phyloP scores from a whole-genome alignment of 2,329 filamentous ascomycete genomes.

The Zasmidium angulare region DNA sequence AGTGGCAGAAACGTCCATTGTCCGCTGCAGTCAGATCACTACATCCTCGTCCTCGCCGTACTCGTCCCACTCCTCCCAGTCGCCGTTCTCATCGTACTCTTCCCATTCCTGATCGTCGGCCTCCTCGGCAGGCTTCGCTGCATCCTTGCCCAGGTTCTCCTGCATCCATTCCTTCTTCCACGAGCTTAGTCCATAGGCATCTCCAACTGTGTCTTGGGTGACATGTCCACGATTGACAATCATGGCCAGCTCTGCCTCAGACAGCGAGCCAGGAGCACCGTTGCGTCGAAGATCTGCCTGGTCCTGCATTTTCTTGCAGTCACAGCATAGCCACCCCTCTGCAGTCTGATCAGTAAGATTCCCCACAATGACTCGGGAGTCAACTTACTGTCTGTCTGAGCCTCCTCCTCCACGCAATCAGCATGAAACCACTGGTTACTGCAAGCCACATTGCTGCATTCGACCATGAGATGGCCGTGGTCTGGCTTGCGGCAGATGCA shows the following conservation, averaged over 20 bases:
- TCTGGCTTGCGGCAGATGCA: neutral
- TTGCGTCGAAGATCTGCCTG: neutral
- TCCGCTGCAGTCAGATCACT: no score
- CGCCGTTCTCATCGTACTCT: neutral
- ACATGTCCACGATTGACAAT: neutral
- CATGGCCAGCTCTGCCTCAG: neutral
- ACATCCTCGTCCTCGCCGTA: no score
- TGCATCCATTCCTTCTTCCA: neutral
- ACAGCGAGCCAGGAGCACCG: neutral
- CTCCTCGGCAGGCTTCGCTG: neutral
- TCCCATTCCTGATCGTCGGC: neutral
- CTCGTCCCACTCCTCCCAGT: neutral
- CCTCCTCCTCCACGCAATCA: neutral
- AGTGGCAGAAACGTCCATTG: no score
- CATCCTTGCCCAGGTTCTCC: neutral
- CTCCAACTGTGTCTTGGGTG: neutral
- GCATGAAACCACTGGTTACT: neutral
- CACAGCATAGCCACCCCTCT: neutral
- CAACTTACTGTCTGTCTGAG: neutral
- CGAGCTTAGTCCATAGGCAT: neutral
- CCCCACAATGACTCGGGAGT: neutral
- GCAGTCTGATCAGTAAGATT: neutral
- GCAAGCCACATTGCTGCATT: neutral
- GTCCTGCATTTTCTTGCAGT: neutral
- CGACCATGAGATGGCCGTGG: neutral